Evolutionary conservation across 306 rosid genomes (phyloP).

Genomic region (Spatholobus suberectus): DNA sequence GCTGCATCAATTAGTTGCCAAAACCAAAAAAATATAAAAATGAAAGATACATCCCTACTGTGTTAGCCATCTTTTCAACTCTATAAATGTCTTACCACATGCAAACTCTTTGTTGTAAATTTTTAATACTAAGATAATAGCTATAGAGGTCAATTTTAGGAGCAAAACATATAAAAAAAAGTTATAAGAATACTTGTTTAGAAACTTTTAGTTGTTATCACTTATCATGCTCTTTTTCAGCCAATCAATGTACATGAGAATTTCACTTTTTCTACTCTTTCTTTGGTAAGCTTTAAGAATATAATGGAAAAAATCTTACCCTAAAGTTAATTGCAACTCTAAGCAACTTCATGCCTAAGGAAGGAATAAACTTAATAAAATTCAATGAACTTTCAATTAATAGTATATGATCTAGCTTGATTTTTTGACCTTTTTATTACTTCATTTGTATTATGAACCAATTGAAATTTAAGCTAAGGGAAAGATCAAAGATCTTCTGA

Average conservation of each 20-base stretch:
- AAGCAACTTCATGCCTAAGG: too few relatives aligned
- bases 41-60: background rate
- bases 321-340: too few relatives aligned
- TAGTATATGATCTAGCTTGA: too few relatives aligned
- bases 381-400: too few relatives aligned
- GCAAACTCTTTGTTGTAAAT: constrained; percentile 1
- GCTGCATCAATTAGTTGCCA: constrained; percentile 16
- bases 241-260: background rate
- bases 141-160: background rate
- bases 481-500: too few relatives aligned
- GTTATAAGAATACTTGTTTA: constrained; percentile 5
- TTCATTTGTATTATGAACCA: too few relatives aligned
- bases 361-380: too few relatives aligned
- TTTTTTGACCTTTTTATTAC: too few relatives aligned
- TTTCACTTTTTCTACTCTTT: background rate
- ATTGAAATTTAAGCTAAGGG: too few relatives aligned
- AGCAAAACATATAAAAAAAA: constrained; percentile 11
- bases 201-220: constrained; percentile 16
- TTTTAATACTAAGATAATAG: constrained; percentile 6
- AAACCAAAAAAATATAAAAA: background rate
- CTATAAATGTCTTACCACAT: background rate
- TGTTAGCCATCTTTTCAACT: constrained; percentile 20
- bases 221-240: background rate
- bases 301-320: background rate
- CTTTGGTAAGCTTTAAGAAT: constrained; percentile 5